phyloP scores from a whole-genome alignment of 805 yeast genomes.

The Lipomyces starkeyi region DNA sequence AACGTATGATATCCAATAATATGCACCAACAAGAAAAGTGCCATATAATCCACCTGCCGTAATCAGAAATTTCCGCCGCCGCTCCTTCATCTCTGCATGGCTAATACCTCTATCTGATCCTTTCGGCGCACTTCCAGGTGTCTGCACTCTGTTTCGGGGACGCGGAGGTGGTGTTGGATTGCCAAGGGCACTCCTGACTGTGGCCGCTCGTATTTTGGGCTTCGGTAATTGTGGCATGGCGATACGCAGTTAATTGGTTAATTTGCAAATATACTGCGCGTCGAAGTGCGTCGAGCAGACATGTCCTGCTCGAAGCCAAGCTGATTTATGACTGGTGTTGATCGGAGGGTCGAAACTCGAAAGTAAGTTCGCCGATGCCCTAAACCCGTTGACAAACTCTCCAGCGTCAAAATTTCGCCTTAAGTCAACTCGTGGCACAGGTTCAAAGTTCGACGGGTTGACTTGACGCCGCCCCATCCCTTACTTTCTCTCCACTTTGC shows the following conservation, averaged over 20 bases:
- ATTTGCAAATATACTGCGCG: not conserved
- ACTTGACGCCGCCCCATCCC: not conserved
- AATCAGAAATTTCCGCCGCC: slow-evolving; percentile 29
- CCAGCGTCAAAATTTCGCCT: no score
- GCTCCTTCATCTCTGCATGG: slow-evolving; percentile 18
- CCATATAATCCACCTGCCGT: slow-evolving; percentile 25
- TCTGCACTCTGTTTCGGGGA: not conserved
- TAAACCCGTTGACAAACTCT: no score
- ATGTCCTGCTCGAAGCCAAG: no score
- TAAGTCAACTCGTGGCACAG: no score
- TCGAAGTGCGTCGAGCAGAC: not conserved
- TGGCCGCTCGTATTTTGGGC: slow-evolving; percentile 9
- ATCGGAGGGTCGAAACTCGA: no score
- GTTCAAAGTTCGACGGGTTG: no score
- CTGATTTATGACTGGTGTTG: no score
- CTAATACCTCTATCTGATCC: slow-evolving; percentile 1
- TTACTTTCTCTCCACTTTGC: not conserved
- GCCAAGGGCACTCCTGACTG: not conserved
- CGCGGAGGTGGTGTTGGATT: not conserved
- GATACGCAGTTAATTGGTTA: not conserved
- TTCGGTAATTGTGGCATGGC: slow-evolving; percentile 26
- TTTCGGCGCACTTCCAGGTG: not conserved
- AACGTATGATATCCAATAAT: slow-evolving; percentile 20
- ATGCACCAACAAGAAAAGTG: slow-evolving; percentile 29
- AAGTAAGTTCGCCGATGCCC: no score